Conservation (phyloP, 768 basidiomycete species). For the Boletus subparvulus region DNA sequence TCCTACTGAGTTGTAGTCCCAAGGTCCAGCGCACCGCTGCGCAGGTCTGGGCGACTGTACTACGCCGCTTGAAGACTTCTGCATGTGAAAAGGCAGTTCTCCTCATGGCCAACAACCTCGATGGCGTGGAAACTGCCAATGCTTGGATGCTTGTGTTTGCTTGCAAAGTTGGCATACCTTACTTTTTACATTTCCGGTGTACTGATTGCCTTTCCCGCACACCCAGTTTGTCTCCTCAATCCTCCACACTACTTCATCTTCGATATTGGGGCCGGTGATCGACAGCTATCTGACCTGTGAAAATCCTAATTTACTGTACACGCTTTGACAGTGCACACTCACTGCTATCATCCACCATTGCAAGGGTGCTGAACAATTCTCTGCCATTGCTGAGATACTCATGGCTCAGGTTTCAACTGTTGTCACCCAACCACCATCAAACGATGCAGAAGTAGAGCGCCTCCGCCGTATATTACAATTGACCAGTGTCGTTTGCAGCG, state of each 20-base stretch:
- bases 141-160: constrained; percentile 78
- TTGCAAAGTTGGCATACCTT: constrained; percentile 56
- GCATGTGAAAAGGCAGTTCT: constrained; percentile 55
- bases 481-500: constrained; percentile 53
- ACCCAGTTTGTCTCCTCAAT: constrained; percentile 74
- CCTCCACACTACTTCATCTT: constrained; percentile 71
- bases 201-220: neutral
- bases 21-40: constrained; percentile 78
- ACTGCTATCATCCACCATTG: constrained; percentile 86
- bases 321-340: constrained; percentile 65
- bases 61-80: constrained; percentile 68
- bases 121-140: constrained; percentile 57
- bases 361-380: constrained; percentile 64
- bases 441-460: constrained; percentile 33
- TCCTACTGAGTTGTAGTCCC: constrained; percentile 58
- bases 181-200: constrained; percentile 3
- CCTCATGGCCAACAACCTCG: constrained; percentile 51
- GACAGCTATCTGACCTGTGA: constrained; percentile 48
- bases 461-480: constrained; percentile 57
- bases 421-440: constrained; percentile 1
- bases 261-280: constrained; percentile 60
- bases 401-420: constrained; percentile 37
- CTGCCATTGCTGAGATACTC: constrained; percentile 53
- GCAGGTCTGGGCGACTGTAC: constrained; percentile 82
- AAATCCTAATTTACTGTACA: constrained; percentile 44